phyloP scores from a whole-genome alignment of 2,329 filamentous ascomycete genomes.

The Aulographum hederae region DNA sequence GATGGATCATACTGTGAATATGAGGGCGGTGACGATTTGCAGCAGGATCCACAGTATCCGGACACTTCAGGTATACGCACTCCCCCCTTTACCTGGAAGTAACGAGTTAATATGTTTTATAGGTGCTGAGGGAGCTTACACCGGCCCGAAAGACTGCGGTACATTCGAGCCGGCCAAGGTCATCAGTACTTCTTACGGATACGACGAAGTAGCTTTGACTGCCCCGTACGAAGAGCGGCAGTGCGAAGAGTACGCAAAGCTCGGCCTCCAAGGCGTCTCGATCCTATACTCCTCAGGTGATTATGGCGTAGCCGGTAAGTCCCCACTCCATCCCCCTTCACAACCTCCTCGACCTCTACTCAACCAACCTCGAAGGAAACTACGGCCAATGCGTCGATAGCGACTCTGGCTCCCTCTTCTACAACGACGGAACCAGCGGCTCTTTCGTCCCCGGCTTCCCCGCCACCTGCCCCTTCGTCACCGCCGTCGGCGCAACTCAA shows the following conservation, averaged over 20 bases:
- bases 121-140: neutral
- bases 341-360: neutral
- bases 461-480: slow-evolving; percentile 28
- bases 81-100: too few species aligned
- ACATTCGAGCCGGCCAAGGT: neutral
- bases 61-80: too few species aligned
- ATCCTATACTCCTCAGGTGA: slow-evolving; percentile 31
- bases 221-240: slow-evolving; percentile 6
- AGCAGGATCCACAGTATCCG: neutral
- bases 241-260: slow-evolving; percentile 28
- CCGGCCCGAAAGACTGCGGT: neutral
- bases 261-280: slow-evolving; percentile 30
- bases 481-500: slow-evolving; percentile 24
- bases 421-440: slow-evolving; percentile 21
- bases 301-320: slow-evolving; percentile 22
- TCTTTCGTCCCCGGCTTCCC: slow-evolving; percentile 27
- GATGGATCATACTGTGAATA: slow-evolving; percentile 3
- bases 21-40: slow-evolving; percentile 3
- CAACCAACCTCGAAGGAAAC: too few species aligned
- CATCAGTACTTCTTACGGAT: neutral
- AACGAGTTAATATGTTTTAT: neutral
- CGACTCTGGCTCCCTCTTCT: neutral
- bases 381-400: too few species aligned
- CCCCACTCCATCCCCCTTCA: neutral
- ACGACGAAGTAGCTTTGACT: neutral